These are phyloP conservation scores for Fusarium nurragi DNA, from an alignment of 2,329 filamentous ascomycete genomes.

Conservation along the genomic window DNA sequence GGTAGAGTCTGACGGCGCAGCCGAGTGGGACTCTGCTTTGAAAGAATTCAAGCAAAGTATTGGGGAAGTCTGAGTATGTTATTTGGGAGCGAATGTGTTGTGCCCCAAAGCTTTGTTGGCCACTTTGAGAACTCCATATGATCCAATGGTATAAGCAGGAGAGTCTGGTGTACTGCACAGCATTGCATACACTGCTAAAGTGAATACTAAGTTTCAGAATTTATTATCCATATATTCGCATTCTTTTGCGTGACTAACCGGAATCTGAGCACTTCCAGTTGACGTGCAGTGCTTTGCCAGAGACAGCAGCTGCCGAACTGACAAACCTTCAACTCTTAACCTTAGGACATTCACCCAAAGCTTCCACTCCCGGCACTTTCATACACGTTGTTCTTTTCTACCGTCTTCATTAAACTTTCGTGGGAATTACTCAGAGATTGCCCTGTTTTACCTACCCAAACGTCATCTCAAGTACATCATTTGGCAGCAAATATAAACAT, in stretches of 20 bases:
- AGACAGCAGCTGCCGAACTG: background rate
- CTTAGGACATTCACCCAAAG: background rate
- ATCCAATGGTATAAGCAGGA: background rate
- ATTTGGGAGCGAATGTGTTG: background rate
- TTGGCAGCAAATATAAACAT: background rate
- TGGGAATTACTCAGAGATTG: background rate
- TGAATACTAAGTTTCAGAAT: background rate
- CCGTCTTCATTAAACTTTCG: background rate
- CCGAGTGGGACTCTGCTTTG: conserved; percentile 60
- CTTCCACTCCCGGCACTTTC: background rate
- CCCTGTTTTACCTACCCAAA: background rate
- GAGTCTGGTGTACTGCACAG: background rate
- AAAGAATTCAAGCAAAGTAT: conserved; percentile 56
- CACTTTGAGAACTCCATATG: background rate
- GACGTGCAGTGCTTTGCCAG: background rate
- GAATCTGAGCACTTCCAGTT: background rate
- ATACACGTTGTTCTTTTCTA: background rate
- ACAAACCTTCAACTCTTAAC: background rate
- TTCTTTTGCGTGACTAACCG: background rate
- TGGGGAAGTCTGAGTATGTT: conserved; percentile 30
- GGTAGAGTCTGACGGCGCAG: conserved; percentile 55
- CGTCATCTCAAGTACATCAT: background rate
- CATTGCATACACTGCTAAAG: background rate
- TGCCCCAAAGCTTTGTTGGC: background rate
- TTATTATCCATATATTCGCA: background rate